A percentile compares a stretch with the other conserved stretches of the same genome.
Conservation (phyloP, 345 rosid species). For the Cardamine occulta region DNA sequence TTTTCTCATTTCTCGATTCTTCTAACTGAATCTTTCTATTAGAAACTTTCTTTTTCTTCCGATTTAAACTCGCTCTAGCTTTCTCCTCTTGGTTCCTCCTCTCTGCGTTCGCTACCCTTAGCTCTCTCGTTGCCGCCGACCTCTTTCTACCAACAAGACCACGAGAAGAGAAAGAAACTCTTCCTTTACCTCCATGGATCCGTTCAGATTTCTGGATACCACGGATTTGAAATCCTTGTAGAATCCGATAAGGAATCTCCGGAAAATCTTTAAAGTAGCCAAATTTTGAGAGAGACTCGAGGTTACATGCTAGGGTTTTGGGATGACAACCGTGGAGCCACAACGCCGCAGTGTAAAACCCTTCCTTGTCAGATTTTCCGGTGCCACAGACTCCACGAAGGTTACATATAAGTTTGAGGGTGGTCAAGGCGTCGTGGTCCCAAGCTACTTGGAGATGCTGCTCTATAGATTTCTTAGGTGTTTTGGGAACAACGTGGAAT, state of each 20-base stretch:
- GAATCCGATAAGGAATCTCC: constrained; percentile 65
- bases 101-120: constrained; percentile 32
- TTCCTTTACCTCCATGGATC: background rate
- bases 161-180: background rate
- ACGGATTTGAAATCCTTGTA: constrained; percentile 54
- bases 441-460: constrained; percentile 49
- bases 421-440: constrained; percentile 54
- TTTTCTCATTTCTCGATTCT: too few relatives aligned
- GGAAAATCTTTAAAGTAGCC: constrained; percentile 72
- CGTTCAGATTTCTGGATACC: constrained; percentile 48
- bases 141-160: background rate
- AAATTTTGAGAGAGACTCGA: constrained; percentile 45
- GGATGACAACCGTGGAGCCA: constrained; percentile 70
- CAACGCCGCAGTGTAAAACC: constrained; percentile 59
- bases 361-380: constrained; percentile 68
- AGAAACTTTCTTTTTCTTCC: constrained; percentile 45
- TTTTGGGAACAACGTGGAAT: constrained; percentile 61
- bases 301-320: constrained; percentile 60
- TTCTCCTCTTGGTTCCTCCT: constrained; percentile 42
- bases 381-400: constrained; percentile 73
- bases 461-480: constrained; percentile 42
- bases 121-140: constrained; percentile 21
- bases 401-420: constrained; percentile 67
- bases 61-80: constrained; percentile 48
- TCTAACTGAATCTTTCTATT: too few relatives aligned